Evolutionary conservation across 345 rosid genomes (phyloP).

Genomic region (Aurinia saxatilis): DNA sequence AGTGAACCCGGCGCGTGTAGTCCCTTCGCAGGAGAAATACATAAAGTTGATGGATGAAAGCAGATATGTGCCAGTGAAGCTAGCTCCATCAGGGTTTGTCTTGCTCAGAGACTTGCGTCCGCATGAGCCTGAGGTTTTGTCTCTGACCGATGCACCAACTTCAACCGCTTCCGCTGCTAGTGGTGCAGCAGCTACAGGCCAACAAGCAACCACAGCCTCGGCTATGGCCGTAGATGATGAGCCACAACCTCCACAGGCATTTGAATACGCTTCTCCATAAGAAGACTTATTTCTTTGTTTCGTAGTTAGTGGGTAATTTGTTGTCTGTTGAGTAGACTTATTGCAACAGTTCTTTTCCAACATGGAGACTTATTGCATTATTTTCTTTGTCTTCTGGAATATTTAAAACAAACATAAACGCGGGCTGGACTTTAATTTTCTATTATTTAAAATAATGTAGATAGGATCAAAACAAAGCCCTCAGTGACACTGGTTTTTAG

Average conservation of each 20-base stretch:
- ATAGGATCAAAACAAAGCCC: no score
- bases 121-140: constrained; percentile 68
- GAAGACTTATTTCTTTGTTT: background rate
- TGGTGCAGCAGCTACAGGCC: constrained; percentile 46
- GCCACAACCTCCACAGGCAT: constrained; percentile 88
- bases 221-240: constrained; percentile 89
- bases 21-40: constrained; percentile 79
- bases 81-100: constrained; percentile 84
- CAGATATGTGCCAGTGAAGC: constrained; percentile 79
- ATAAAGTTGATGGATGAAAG: constrained; percentile 66
- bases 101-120: constrained; percentile 76
- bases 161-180: constrained; percentile 45
- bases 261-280: constrained; percentile 59
- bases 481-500: no score
- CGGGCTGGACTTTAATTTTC: no score
- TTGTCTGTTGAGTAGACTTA: background rate
- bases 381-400: no score
- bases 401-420: no score
- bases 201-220: constrained; percentile 42
- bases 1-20: constrained; percentile 88
- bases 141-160: constrained; percentile 77
- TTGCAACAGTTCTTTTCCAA: background rate
- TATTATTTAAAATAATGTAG: no score
- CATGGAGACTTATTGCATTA: background rate
- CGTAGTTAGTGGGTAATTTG: background rate